Evolutionary conservation across 2,329 filamentous ascomycete genomes (phyloP), one percentile per base, ranked within the genome.

Genomic region (Pseudogymnoascus pannorum): DNA sequence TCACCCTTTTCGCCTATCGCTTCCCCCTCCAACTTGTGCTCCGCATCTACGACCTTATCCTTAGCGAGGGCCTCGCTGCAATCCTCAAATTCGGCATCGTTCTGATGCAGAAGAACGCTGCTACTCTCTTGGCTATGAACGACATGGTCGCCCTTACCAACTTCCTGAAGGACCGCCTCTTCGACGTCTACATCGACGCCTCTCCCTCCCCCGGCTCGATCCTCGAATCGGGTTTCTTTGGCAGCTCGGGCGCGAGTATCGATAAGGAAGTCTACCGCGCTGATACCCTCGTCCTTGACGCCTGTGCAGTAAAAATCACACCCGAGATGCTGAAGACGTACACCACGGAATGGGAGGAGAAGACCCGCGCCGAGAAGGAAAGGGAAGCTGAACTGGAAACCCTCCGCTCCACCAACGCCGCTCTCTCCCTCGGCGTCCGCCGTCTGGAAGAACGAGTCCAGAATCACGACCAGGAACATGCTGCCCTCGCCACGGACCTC

Each of bases 211-310:
- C 92, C n/a, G 92, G 87, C 58, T 96, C 92, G 14, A 88, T 99
- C 57, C 83, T 97, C 1, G 94, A 99, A 74, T 96, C 92, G 44
- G 94, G 94, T 12, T 99, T 99, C 79, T 99, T 99, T 71, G 94
- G 94, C 63, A 93, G 88, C 72, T 93, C 91, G 22, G 92, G 90
- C 33, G 87, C 87, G n/a, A 89, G 86, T 66, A 83, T 91, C 11
- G 94, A 99, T 72, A 97, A 96, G 75, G 94, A 97, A 72, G 85
- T 99, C 5, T 99, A 99, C 73, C 87, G 92, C 58, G 94, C 94
- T 14, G 94, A 99, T 72, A 86, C 94, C 68, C 85, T 99, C 64
- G 91, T 99, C 12, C 88, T 89, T 63, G 94, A 99, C 74, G 94
- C 94, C 0, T 96, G 92, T 71, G 87, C 89, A 33, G 82, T 97